phyloP scores from a whole-genome alignment of 352 stramenopile genomes.

The Phytophthora sp. region DNA sequence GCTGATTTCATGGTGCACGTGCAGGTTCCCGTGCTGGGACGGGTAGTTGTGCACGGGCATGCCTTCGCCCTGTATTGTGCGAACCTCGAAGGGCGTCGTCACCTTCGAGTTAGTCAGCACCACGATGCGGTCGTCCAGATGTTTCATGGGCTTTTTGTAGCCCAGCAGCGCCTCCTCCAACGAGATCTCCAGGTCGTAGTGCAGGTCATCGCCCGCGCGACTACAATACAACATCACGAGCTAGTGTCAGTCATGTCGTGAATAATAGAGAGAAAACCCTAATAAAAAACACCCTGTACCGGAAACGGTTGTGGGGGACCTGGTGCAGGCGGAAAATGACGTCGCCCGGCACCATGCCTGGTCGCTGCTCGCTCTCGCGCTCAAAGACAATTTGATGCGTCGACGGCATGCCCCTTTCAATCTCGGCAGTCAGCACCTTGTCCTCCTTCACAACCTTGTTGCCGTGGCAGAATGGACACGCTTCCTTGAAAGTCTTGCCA shows the following conservation, averaged over 20 bases:
- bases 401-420: constrained; percentile 86
- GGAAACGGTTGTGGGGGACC: constrained; percentile 87
- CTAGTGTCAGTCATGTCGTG: constrained; percentile 1
- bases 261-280: not conserved
- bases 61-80: constrained; percentile 92
- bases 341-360: constrained; percentile 91
- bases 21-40: constrained; percentile 92
- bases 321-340: constrained; percentile 96
- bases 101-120: constrained; percentile 82
- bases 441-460: constrained; percentile 85
- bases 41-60: constrained; percentile 95
- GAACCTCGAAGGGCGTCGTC: constrained; percentile 94
- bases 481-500: constrained; percentile 96
- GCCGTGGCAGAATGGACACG: constrained; percentile 90
- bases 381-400: constrained; percentile 89
- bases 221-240: constrained; percentile 40
- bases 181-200: constrained; percentile 95
- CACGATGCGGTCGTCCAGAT: constrained; percentile 96
- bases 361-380: constrained; percentile 82
- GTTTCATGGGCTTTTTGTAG: constrained; percentile 92
- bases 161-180: constrained; percentile 96
- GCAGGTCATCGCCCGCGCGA: constrained; percentile 94
- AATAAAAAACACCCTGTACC: constrained; percentile 37
- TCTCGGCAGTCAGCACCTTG: constrained; percentile 78
- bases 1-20: constrained; percentile 95